A percentile compares a stretch with the other conserved stretches of the same genome.
Evolutionary conservation across 2,329 filamentous ascomycete genomes (phyloP).

Genomic region (Sporothrix curviconia): DNA sequence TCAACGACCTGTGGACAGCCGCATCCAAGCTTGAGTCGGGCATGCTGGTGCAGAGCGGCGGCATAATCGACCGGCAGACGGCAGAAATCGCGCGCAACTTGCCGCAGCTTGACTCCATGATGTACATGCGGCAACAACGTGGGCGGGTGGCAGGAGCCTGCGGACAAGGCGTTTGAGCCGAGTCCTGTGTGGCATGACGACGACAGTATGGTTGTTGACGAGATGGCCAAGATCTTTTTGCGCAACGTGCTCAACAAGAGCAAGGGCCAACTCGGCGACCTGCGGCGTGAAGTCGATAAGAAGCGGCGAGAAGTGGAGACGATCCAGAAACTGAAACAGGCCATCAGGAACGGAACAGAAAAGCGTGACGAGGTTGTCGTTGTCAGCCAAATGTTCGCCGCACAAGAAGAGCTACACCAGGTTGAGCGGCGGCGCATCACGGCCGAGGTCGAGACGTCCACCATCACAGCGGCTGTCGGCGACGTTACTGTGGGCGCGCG

Average conservation of each 20-base stretch:
- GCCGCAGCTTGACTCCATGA: slow-evolving; percentile 87
- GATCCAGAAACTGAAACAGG: slow-evolving; percentile 65
- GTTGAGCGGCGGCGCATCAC: slow-evolving; percentile 77
- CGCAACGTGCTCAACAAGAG: slow-evolving; percentile 89
- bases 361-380: slow-evolving; percentile 75
- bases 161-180: slow-evolving; percentile 81
- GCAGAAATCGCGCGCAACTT: slow-evolving; percentile 82
- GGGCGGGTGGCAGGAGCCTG: slow-evolving; percentile 72
- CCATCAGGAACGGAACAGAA: slow-evolving; percentile 74
- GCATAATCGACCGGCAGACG: slow-evolving; percentile 64
- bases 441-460: slow-evolving; percentile 86
- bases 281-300: slow-evolving; percentile 77
- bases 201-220: slow-evolving; percentile 76
- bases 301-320: slow-evolving; percentile 80
- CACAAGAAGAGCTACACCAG: slow-evolving; percentile 81
- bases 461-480: slow-evolving; percentile 84
- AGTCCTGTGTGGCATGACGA: slow-evolving; percentile 98
- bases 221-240: slow-evolving; percentile 79
- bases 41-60: slow-evolving; percentile 68
- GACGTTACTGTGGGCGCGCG: slow-evolving; percentile 88
- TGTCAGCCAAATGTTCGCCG: slow-evolving; percentile 71
- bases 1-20: slow-evolving; percentile 80
- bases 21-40: slow-evolving; percentile 73
- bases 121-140: slow-evolving; percentile 96
- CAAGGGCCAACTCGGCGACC: slow-evolving; percentile 72